phyloP scores from a whole-genome alignment of 2,329 filamentous ascomycete species.

The Pyrenophora seminiperda region DNA sequence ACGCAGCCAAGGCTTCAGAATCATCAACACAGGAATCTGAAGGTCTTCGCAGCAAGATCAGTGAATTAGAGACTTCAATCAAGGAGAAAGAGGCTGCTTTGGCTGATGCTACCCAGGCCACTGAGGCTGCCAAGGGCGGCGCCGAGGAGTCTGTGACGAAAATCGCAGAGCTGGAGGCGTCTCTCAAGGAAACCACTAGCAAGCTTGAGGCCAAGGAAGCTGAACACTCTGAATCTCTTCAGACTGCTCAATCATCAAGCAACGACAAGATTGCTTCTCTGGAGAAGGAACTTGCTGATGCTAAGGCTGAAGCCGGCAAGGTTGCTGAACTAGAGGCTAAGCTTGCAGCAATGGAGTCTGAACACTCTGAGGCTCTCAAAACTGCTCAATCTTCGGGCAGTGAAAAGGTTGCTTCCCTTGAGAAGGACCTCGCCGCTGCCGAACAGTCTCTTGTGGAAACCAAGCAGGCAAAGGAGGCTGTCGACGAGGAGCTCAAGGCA shows the following conservation, averaged over 20 bases:
- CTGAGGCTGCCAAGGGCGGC: slow-evolving; percentile 13
- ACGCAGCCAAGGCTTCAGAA: slow-evolving; percentile 19
- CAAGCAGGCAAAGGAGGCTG: slow-evolving; percentile 25
- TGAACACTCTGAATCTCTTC: slow-evolving; percentile 21
- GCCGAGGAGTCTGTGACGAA: slow-evolving; percentile 21
- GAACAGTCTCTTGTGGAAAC: slow-evolving; percentile 29
- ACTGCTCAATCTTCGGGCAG: slow-evolving; percentile 27
- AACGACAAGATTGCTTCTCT: slow-evolving; percentile 13
- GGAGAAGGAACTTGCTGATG: slow-evolving; percentile 28
- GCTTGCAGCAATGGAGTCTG: slow-evolving; percentile 29
- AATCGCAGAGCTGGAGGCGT: slow-evolving; percentile 28
- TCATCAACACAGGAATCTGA: slow-evolving; percentile 25
- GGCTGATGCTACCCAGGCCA: too few species aligned
- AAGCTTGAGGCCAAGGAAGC: slow-evolving; percentile 22
- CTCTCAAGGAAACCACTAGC: slow-evolving; percentile 21
- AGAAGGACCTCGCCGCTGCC: slow-evolving; percentile 32
- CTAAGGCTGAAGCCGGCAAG: slow-evolving; percentile 33
- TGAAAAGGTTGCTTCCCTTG: slow-evolving; percentile 34
- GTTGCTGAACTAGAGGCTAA: slow-evolving; percentile 33
- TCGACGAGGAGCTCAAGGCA: slow-evolving; percentile 29
- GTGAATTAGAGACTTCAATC: slow-evolving; percentile 23
- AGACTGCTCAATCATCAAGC: slow-evolving; percentile 23
- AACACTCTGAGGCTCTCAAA: slow-evolving; percentile 30
- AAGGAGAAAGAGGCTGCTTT: too few species aligned
- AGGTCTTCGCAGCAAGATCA: slow-evolving; percentile 21